Percentiles rank a stretch among this genome's conserved stretches.
Evolutionary conservation across 2,329 filamentous ascomycete species (phyloP).

Genomic region (Penicillium janthinellum): DNA sequence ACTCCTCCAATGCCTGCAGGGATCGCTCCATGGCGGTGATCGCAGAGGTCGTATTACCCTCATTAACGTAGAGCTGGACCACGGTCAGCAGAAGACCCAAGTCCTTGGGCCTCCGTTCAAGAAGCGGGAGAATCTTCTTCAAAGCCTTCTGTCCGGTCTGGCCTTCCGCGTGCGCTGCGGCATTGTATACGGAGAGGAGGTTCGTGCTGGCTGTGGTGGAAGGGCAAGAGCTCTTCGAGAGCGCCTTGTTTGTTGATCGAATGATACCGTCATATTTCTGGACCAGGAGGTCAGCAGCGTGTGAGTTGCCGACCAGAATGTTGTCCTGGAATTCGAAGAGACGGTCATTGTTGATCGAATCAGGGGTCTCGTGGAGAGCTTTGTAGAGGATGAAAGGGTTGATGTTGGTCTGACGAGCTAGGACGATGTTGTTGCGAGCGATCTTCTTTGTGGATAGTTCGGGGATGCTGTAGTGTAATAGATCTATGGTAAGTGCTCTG

Average conservation of each 20-base stretch:
- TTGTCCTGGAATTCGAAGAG: constrained; percentile 62
- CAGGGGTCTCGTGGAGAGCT: constrained; percentile 54
- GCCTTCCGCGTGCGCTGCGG: constrained; percentile 67
- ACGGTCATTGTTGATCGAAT: constrained; percentile 53
- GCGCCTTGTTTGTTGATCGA: constrained; percentile 54
- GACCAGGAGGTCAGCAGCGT: constrained; percentile 60
- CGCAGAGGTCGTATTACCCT: constrained; percentile 71
- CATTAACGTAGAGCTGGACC: constrained; percentile 76
- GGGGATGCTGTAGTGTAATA: constrained; percentile 48
- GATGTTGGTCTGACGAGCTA: constrained; percentile 47
- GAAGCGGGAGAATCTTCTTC: constrained; percentile 67
- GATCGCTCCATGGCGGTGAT: constrained; percentile 75
- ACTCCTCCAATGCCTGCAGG: constrained; percentile 69
- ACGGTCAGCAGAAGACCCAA: constrained; percentile 78
- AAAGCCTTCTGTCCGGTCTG: constrained; percentile 68
- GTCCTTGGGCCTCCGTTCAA: constrained; percentile 76
- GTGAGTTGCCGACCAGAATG: constrained; percentile 56
- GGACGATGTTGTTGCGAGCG: constrained; percentile 61
- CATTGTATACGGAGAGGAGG: constrained; percentile 65
- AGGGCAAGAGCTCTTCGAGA: constrained; percentile 51
- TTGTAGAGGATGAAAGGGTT: constrained; percentile 64
- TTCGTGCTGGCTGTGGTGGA: constrained; percentile 56
- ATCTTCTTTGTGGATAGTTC: constrained; percentile 62
- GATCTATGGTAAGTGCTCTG: not conserved
- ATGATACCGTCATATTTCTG: constrained; percentile 63